Base-by-base conservation (phyloP, 2,329 filamentous ascomycete genomes). In the Hymenoscyphus albidus region DNA sequence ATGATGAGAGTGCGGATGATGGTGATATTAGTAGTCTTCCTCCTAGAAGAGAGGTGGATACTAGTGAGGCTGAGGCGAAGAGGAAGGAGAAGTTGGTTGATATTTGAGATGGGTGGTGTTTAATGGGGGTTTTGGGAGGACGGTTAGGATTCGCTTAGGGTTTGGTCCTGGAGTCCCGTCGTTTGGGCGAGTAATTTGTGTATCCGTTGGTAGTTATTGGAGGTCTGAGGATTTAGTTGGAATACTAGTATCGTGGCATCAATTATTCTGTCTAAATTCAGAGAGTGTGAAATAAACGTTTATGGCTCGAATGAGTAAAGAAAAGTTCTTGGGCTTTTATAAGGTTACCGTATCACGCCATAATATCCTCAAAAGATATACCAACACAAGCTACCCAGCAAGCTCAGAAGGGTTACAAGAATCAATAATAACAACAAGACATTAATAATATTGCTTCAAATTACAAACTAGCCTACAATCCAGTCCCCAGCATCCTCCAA, bases 21-120 rank as follows among this genome's bases (percentile, higher is more conserved):
- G 22, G 38, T 40, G 54, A 42, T 58, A 64, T 27, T 14, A 57
- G 54, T 12, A 59, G 48, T 12, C 65, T 62, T 56, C 39, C 22
- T 32, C n/a, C 18, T 35, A 32, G 40, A 35, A 13, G 32, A 5
- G 62, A 32, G 56, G 56, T 54, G 12, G 57, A 10, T 31, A 18
- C 13, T 39, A 48, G 42, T 31, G 44, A 62, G 44, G 40, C 42
- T 39, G 63, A 55, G 38, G 60, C 61, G 39, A 62, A 64, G 56
- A 58, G 62, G 40, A 67, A 68, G 62, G 64, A 63, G 18, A 70
- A 69, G 54, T 58, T 73, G 61, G 68, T 73, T 56, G 70, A 73
- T 68, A 66, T 73, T 62, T 72, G 55, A 67, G 40, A 22, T 22
- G 22, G 22, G 16, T 55, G 18, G 3, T 22, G 13, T 16, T 57